phyloP scores from a whole-genome alignment of 2,329 filamentous ascomycete species.

The Ophiostoma triangulosporum region DNA sequence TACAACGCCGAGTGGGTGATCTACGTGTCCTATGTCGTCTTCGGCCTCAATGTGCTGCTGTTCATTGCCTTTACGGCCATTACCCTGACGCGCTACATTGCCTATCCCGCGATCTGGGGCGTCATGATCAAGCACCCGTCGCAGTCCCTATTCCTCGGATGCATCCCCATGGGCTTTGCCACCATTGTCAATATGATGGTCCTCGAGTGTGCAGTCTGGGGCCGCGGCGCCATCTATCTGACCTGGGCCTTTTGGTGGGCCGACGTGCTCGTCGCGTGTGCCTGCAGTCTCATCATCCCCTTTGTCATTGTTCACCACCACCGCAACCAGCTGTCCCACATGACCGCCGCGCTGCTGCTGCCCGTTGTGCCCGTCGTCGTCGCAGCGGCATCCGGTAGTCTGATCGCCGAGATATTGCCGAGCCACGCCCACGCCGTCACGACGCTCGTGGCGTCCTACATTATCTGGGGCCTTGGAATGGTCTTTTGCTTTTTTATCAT shows the following conservation, averaged over 20 bases:
- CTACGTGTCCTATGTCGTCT: constrained; percentile 41
- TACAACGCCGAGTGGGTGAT: constrained; percentile 39
- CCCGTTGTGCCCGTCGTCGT: constrained; percentile 51
- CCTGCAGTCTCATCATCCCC: constrained; percentile 32
- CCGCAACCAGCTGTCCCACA: constrained; percentile 24
- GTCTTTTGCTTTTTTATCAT: constrained; percentile 47
- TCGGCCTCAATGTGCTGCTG: constrained; percentile 39
- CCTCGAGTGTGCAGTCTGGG: constrained; percentile 46
- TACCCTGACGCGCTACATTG: constrained; percentile 40
- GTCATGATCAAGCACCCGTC: constrained; percentile 48
- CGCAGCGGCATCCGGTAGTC: constrained; percentile 48
- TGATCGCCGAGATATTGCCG: constrained; percentile 46
- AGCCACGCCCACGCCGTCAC: constrained; percentile 40
- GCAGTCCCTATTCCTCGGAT: constrained; percentile 49
- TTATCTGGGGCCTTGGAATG: constrained; percentile 53
- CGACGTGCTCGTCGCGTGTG: constrained; percentile 31
- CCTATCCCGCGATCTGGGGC: constrained; percentile 47
- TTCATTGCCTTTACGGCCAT: constrained; percentile 38
- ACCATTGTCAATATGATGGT: constrained; percentile 49
- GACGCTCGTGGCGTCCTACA: constrained; percentile 51
- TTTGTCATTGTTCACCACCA: constrained; percentile 30
- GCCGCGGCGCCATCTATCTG: constrained; percentile 32
- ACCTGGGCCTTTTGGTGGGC: constrained; percentile 42
- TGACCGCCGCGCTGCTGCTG: constrained; percentile 47
- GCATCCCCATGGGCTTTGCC: constrained; percentile 48